Evolutionary conservation across 306 rosid genomes (phyloP).

Genomic region (Sechiopsis laciniata): DNA sequence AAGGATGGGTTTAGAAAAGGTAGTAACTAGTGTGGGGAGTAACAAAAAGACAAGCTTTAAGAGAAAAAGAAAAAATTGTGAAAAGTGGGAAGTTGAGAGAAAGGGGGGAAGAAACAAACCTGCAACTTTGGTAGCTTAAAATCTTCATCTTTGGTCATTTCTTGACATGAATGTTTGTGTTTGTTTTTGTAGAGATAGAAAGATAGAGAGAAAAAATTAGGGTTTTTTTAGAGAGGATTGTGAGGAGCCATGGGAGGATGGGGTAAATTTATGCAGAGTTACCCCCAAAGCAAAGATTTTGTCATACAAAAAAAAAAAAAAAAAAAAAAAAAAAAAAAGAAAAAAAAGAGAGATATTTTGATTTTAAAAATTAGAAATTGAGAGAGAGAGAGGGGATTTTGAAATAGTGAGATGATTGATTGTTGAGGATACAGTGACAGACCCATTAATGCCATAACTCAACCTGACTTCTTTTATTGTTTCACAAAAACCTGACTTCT

Average conservation of each 20-base stretch:
- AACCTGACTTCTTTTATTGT: too few relatives aligned
- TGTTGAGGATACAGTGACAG: too few relatives aligned
- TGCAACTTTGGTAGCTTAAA: constrained; percentile 93
- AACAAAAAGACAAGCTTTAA: constrained; percentile 14
- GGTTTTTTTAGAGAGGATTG: neutral
- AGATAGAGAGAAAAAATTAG: too few relatives aligned
- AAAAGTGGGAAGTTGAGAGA: neutral
- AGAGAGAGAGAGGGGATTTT: constrained; percentile 9
- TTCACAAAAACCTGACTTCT: too few relatives aligned
- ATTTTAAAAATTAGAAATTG: neutral
- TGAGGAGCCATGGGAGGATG: neutral
- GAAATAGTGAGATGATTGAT: constrained; percentile 1
- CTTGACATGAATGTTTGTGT: neutral
- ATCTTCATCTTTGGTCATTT: constrained; percentile 92
- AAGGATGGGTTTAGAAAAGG: constrained; percentile 21
- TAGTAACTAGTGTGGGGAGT: neutral
- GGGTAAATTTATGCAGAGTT: neutral
- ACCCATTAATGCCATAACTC: too few relatives aligned
- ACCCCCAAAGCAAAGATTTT: too few relatives aligned
- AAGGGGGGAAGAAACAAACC: constrained; percentile 34
- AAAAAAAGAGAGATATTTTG: too few relatives aligned
- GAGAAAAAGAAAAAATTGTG: constrained; percentile 14
- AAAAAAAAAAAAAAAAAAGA: too few relatives aligned
- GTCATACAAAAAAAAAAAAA: too few relatives aligned
- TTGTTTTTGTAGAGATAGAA: too few relatives aligned